Evolutionary conservation across 768 basidiomycete genomes (phyloP), one percentile per base, ranked within the genome.

Genomic region (Russula sp.): DNA sequence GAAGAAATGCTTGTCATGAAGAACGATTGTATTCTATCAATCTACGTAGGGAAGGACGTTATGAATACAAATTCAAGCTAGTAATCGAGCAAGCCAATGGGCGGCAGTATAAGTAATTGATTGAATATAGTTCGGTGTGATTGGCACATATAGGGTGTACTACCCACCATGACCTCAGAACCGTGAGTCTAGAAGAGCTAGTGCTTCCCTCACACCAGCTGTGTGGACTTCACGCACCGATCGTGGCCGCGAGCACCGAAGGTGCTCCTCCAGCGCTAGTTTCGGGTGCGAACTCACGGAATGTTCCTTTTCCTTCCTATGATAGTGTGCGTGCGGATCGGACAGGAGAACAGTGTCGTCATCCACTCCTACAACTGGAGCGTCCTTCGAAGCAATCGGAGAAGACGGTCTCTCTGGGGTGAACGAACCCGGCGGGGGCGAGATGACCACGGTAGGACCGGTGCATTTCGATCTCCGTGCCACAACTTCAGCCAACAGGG

Each of bases 401-500:
- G 78, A 76, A 40, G 74, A 59, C 7, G 71, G 68, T 49, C 78
- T 74, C 70, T 84, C 84, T 10, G 81, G 81, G 1, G 80, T 79
- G 60, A 77, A 65, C 39, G 80, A 74, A 8, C 79, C 82, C 3
- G 76, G 78, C 16, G 80, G 79, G 10, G 81, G 82, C 10, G 83
- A 82, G 58, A 87, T 77, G 49, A 83, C 78, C 44, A 90, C 79
- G 44, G 79, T 79, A 16, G 91, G 87, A 18, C 89, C 89, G 1
- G 79, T 82, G 71, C 91, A 93, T 71, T 82, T 86, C 48, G 91
- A 86, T 56, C 88, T 80, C 59, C 91, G 88, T 8, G 90, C 86
- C 47, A 95, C 92, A 47, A 96, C 94, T 56, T 92, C 91, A 3
- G 94, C 94, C 49, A 96, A 82, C 57, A 96, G 79, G 2, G 84